Percentiles rank a stretch among this genome's conserved stretches.
These are phyloP conservation scores for Penicillium daleae DNA, from an alignment of 495 filamentous ascomycete genomes.

Conservation along the genomic window DNA sequence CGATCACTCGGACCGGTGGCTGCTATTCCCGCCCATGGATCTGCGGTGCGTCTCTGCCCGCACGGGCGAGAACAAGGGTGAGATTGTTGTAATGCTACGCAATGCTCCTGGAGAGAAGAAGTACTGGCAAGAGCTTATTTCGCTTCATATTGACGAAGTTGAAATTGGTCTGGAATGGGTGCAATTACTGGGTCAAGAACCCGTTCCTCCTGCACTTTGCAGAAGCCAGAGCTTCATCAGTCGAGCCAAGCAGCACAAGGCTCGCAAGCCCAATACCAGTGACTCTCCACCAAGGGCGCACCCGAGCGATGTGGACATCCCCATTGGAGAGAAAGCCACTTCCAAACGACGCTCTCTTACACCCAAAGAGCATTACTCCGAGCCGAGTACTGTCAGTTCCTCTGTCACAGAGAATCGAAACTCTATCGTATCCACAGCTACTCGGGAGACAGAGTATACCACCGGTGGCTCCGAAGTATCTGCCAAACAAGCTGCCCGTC, in stretches of 20 bases:
- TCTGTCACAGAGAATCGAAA: constrained; percentile 35
- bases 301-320: constrained; percentile 64
- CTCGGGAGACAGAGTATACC: constrained; percentile 45
- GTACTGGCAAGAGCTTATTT: constrained; percentile 81
- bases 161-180: constrained; percentile 87
- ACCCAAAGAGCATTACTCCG: constrained; percentile 40
- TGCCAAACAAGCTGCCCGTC: constrained; percentile 21
- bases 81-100: constrained; percentile 85
- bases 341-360: constrained; percentile 39
- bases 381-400: constrained; percentile 43
- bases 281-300: constrained; percentile 48
- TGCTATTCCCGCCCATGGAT: constrained; percentile 86
- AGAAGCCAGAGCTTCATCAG: constrained; percentile 57
- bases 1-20: constrained; percentile 73
- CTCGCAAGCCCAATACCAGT: constrained; percentile 34
- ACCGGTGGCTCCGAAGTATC: constrained; percentile 32
- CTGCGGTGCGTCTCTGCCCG: constrained; percentile 75
- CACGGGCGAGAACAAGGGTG: constrained; percentile 66
- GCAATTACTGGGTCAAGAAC: constrained; percentile 73
- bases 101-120: constrained; percentile 42
- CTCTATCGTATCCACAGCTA: constrained; percentile 41
- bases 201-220: constrained; percentile 68
- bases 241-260: constrained; percentile 44
- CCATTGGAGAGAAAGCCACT: constrained; percentile 70
- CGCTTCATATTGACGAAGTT: constrained; percentile 69